Percentiles rank a stretch among this genome's conserved stretches.
Evolutionary conservation across 441 rosid genomes (phyloP).

Genomic region (Pelargonium exstipulatum): DNA sequence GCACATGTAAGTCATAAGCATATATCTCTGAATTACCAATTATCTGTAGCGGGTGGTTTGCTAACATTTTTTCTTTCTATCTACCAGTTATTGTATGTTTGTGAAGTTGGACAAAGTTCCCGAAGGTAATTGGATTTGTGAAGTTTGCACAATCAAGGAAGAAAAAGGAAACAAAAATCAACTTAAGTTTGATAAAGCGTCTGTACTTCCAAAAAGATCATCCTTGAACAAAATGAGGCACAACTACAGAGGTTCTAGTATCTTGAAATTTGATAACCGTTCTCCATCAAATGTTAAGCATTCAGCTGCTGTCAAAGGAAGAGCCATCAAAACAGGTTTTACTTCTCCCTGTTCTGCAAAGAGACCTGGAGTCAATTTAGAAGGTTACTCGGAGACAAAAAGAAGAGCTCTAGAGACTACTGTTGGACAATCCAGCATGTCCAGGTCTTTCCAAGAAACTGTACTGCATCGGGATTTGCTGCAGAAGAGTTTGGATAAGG

Average conservation of each 20-base stretch:
- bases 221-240: conserved; percentile 5
- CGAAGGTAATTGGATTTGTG: conserved; percentile 32
- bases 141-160: conserved; percentile 23
- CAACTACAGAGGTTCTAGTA: conserved; percentile 9
- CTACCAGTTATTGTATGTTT: conserved; percentile 33
- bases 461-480: not conserved
- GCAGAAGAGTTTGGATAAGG: conserved; percentile 5
- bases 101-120: conserved; percentile 31
- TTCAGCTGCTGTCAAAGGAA: conserved; percentile 14
- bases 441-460: conserved; percentile 12
- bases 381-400: conserved; percentile 7
- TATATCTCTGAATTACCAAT: not conserved
- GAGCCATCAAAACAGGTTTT: conserved; percentile 13
- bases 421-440: conserved; percentile 8
- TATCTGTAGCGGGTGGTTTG: not conserved
- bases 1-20: conserved; percentile 24
- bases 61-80: conserved; percentile 13
- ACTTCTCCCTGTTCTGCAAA: conserved; percentile 19
- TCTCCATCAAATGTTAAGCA: conserved; percentile 13
- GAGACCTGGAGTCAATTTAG: conserved; percentile 18
- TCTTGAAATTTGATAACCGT: conserved; percentile 5
- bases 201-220: not conserved
- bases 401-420: conserved; percentile 18
- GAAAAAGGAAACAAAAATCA: conserved; percentile 11
- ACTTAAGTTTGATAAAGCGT: conserved; percentile 14